Evolutionary conservation across 2,329 filamentous ascomycete genomes (phyloP), one percentile per base, ranked within the genome.

Genomic region (Colletotrichum musae): DNA sequence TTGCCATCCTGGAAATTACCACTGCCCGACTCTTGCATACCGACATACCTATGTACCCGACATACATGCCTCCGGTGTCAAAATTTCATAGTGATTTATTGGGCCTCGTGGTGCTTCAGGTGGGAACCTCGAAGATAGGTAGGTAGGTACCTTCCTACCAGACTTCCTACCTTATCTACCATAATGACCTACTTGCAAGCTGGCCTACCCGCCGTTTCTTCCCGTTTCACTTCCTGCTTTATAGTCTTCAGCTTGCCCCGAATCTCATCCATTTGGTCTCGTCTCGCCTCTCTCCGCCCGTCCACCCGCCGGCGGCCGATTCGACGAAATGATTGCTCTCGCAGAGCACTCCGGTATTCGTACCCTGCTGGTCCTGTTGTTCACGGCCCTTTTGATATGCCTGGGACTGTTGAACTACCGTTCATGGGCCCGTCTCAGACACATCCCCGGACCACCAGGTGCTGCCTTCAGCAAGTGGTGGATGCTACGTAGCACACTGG

Each of bases 361-460:
- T 47, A 56, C 18, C 51, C 51, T 56, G 10, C 26, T 64, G 43
- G 39, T 56, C 39, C 45, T 68, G 39, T 32, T 70, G 16, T 15
- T 61, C 43, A 45, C 59, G 26, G 58, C 56, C 24, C 26, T 70
- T 39, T 26, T 72, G 39, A 47, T 72, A 39, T 54, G 59, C 65
- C 50, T 71, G 21, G 60, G 53, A 6, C 58, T 52, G 32, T 51
- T 71, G 69, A 68, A 50, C 47, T 72, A 72, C 64, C 64, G 64
- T 43, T 68, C 58, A n/a, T 80, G 79, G 78, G 73, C 76, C 62
- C 77, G 77, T 47, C 73, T 81, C 39, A 78, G 75, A 7, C 77
- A 80, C 60, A 68, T 81, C 24, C 79, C 78, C 0, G 79, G 79
- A 0, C 79, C 79, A 1, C 77, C 77, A 61, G 74, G 75, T 71